phyloP scores from a whole-genome alignment of 768 basidiomycete species.

The Dacryopinax spathularia region DNA sequence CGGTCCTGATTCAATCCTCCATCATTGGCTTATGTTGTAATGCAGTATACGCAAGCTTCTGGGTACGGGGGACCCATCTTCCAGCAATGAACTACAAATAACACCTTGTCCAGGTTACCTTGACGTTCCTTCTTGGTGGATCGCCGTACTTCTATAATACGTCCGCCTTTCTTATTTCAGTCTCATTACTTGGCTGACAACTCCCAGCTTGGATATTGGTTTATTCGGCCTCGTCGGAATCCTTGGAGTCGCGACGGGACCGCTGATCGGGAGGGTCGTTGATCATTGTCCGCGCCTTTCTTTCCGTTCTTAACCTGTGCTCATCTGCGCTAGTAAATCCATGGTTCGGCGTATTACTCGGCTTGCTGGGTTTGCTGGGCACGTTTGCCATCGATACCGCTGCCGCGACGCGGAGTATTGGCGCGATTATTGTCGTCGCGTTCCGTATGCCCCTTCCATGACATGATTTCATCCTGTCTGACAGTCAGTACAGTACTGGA shows the following conservation, averaged over 20 bases:
- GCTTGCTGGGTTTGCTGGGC: slow-evolving; percentile 9
- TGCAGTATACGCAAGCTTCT: slow-evolving; percentile 47
- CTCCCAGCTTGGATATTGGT: slow-evolving; percentile 23
- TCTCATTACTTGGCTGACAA: slow-evolving; percentile 10
- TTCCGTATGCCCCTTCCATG: neutral
- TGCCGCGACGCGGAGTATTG: slow-evolving; percentile 25
- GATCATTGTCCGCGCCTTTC: slow-evolving; percentile 16
- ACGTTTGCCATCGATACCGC: neutral
- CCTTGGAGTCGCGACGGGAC: slow-evolving; percentile 22
- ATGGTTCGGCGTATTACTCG: slow-evolving; percentile 59
- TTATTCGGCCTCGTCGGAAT: slow-evolving; percentile 26
- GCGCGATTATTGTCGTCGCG: neutral
- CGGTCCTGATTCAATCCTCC: slow-evolving; percentile 49
- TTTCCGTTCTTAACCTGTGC: slow-evolving; percentile 15
- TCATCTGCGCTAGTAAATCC: slow-evolving; percentile 28
- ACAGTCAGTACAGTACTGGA: slow-evolving; percentile 43
- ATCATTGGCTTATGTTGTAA: slow-evolving; percentile 20
- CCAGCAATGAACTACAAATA: too few relatives aligned
- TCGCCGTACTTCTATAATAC: slow-evolving; percentile 29
- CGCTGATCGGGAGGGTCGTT: slow-evolving; percentile 19
- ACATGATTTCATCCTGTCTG: neutral
- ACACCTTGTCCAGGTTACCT: slow-evolving; percentile 15
- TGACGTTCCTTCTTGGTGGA: slow-evolving; percentile 35
- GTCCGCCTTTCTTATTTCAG: neutral
- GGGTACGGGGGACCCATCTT: slow-evolving; percentile 27